These are phyloP conservation scores for Pistacia vera DNA, from an alignment of 345 rosid species.

Conservation along the genomic window DNA sequence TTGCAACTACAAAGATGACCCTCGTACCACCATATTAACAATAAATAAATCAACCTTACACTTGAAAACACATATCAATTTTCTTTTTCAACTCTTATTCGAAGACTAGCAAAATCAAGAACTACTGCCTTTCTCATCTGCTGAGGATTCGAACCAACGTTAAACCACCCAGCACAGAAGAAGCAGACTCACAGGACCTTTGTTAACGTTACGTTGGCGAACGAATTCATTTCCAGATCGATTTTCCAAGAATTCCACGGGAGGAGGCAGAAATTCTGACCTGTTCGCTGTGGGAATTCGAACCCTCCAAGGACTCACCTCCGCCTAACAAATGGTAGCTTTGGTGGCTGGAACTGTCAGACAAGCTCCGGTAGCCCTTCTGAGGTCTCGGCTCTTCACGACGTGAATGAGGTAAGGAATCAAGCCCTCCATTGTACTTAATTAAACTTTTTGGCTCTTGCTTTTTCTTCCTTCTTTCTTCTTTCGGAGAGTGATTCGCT, in stretches of 20 bases:
- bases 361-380: constrained; percentile 8
- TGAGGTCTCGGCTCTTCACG: constrained; percentile 20
- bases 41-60: neutral
- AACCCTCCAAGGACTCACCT: constrained; percentile 39
- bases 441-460: neutral
- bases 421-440: constrained; percentile 55
- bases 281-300: constrained; percentile 18
- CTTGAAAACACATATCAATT: neutral
- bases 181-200: neutral
- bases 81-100: neutral
- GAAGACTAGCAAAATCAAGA: neutral
- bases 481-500: neutral
- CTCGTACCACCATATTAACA: neutral
- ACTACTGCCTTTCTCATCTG: neutral
- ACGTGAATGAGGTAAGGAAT: constrained; percentile 64
- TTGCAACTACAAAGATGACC: neutral
- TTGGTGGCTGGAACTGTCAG: constrained; percentile 47
- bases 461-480: neutral
- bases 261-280: constrained; percentile 53
- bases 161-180: constrained; percentile 18
- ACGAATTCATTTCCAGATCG: constrained; percentile 20
- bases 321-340: constrained; percentile 64
- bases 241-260: constrained; percentile 31
- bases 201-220: constrained; percentile 10
- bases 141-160: constrained; percentile 4